Evolutionary conservation across 306 rosid genomes (phyloP), one percentile per base, ranked within the genome.

Genomic region (Trifolium fragiferum): DNA sequence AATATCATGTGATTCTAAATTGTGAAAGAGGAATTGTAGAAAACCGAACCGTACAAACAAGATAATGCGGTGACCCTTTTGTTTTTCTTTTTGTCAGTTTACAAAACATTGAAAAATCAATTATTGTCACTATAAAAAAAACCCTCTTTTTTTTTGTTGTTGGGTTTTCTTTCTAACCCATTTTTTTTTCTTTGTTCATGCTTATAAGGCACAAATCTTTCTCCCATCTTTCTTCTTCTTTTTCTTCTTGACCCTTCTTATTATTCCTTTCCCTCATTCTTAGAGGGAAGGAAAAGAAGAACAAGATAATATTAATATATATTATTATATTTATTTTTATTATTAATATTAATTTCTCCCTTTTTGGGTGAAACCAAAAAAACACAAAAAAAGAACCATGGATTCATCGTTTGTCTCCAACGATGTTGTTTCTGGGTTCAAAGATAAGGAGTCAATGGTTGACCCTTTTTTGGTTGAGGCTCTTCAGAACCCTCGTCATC

Each of bases 401-500:
- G 98, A 89, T 59, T 74, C 84, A 8, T 74, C 80, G 13, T 75
- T 75, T 55, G 68, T 86, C 70, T 76, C 89, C 60, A 65, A 20
- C 75, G 86, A 86, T 63, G 86, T 46, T 11, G 66, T 53, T 72
- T 62, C 80, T 53, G 84, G 81, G 62, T 77, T 82, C 44, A 78
- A 72, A 66, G 90, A 84, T 27, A 92, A 80, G 83, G 90, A 84
- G 77, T 86, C 90, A 53, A 80, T 86, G 90, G 90, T 93, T 70
- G 98, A 93, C 88, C 97, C 96, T 67, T 90, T 93, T 65, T 76
- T 93, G 88, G 88, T 93, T 13, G 97, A 93, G 84, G 98, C 96
- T 79, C 96, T 93, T 62, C 96, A 90, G 82, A 93, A 90, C 73
- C 90, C 93, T 86, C 95, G 98, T 3, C 96, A 93, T 61, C 98